Percentiles rank a stretch among this genome's conserved stretches.
These are phyloP conservation scores for Phalaenopsis hybrid DNA, from an alignment of 116 monocot genomes.

Conservation along the genomic window DNA sequence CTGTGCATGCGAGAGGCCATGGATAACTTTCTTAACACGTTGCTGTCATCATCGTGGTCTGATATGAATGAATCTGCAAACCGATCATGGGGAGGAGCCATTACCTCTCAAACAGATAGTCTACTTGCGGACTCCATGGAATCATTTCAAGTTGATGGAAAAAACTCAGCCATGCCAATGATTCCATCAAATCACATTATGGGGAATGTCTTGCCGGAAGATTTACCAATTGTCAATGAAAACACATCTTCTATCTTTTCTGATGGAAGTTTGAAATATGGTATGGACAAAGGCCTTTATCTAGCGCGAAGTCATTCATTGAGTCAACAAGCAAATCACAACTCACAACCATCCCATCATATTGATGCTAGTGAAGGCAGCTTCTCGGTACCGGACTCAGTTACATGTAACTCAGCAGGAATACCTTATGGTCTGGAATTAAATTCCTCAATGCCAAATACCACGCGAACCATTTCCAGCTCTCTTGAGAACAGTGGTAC, in stretches of 20 bases:
- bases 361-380: slow-evolving; percentile 8
- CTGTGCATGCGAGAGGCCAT: slow-evolving; percentile 6
- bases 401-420: slow-evolving; percentile 22
- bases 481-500: slow-evolving; percentile 41
- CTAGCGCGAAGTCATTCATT: slow-evolving; percentile 20
- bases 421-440: slow-evolving; percentile 38
- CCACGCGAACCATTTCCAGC: slow-evolving; percentile 26
- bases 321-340: slow-evolving; percentile 10
- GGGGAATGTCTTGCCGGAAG: slow-evolving; percentile 12
- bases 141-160: slow-evolving; percentile 21
- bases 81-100: slow-evolving; percentile 27
- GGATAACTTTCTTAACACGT: slow-evolving; percentile 45
- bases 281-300: slow-evolving; percentile 9
- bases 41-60: slow-evolving; percentile 52
- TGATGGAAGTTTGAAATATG: slow-evolving; percentile 30
- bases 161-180: slow-evolving; percentile 14
- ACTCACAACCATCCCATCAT: not conserved
- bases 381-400: slow-evolving; percentile 16
- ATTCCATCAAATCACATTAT: slow-evolving; percentile 26
- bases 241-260: slow-evolving; percentile 15
- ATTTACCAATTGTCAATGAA: slow-evolving; percentile 21
- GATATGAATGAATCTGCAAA: slow-evolving; percentile 21
- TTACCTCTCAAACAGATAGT: slow-evolving; percentile 26
- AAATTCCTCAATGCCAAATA: slow-evolving; percentile 23
- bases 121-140: slow-evolving; percentile 21